Evolutionary conservation across 352 stramenopile species (phyloP).

Genomic region (Saprolegnia parasitica): DNA sequence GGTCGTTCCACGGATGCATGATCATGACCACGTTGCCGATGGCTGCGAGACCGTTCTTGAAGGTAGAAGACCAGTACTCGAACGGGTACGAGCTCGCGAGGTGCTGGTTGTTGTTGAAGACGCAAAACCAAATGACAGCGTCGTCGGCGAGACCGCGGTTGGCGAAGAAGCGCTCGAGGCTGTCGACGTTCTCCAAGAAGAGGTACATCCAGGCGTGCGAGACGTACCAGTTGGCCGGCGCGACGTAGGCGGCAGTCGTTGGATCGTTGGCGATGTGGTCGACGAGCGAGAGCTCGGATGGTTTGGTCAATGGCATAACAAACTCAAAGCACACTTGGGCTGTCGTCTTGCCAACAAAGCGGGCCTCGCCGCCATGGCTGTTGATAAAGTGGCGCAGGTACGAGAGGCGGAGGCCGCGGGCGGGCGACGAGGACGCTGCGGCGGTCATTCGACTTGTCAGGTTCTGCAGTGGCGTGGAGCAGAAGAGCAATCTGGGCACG

Average conservation of each 20-base stretch:
- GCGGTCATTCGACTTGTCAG: too few species aligned
- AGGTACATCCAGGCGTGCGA: neutral
- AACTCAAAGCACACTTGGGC: neutral
- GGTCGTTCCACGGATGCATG: conserved; percentile 1
- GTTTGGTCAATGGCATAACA: neutral
- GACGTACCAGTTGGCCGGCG: conserved; percentile 7
- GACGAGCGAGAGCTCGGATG: neutral
- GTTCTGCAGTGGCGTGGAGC: too few species aligned
- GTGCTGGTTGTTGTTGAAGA: conserved; percentile 5
- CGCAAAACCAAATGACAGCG: neutral
- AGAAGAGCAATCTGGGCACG: too few species aligned
- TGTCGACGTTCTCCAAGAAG: conserved; percentile 10
- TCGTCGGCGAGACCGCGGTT: too few species aligned
- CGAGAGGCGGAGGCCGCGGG: neutral
- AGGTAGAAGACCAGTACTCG: neutral
- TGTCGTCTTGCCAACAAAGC: neutral
- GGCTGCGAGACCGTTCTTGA: neutral
- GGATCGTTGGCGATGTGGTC: neutral
- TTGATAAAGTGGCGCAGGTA: conserved; percentile 5
- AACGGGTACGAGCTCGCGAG: neutral
- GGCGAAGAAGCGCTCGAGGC: neutral
- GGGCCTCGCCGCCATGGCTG: neutral
- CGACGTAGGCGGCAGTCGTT: too few species aligned
- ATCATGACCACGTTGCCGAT: conserved; percentile 1
- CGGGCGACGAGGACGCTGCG: too few species aligned